These are phyloP conservation scores for Daldinia bambusicola DNA, from an alignment of 495 filamentous ascomycete genomes.

Conservation along the genomic window DNA sequence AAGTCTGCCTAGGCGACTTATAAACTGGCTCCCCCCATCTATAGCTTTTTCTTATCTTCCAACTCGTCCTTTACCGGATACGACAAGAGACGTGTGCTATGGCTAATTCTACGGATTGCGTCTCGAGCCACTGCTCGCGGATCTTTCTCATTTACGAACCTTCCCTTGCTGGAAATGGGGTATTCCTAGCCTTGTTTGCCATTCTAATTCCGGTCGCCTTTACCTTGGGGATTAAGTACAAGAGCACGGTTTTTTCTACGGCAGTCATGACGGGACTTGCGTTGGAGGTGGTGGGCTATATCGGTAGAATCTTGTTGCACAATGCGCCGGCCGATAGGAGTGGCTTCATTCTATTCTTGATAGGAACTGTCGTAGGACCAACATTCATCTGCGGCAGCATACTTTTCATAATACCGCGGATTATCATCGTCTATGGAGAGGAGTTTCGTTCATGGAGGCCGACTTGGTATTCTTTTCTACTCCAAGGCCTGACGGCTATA, in stretches of 20 bases:
- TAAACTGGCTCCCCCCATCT: background rate
- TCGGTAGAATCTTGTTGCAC: conserved; percentile 52
- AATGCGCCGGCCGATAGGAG: conserved; percentile 39
- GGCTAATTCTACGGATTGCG: conserved; percentile 32
- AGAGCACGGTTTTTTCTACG: conserved; percentile 47
- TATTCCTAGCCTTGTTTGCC: conserved; percentile 56
- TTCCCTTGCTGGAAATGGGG: conserved; percentile 46
- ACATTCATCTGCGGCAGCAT: conserved; percentile 52
- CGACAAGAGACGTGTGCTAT: conserved; percentile 33
- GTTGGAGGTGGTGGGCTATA: conserved; percentile 55
- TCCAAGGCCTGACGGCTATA: conserved; percentile 47
- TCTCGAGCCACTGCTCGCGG: conserved; percentile 32
- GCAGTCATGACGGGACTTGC: conserved; percentile 49
- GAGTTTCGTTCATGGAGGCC: conserved; percentile 47
- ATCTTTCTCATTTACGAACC: conserved; percentile 47
- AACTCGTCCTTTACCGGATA: background rate
- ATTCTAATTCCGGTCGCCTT: conserved; percentile 50
- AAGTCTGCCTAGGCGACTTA: background rate
- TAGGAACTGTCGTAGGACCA: conserved; percentile 54
- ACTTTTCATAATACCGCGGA: conserved; percentile 51
- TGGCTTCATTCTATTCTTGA: conserved; percentile 51
- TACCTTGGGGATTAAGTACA: conserved; percentile 53
- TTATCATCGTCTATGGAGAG: conserved; percentile 55
- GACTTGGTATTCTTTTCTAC: conserved; percentile 45
- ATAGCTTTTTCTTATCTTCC: background rate